Evolutionary conservation across 1,284 basidiomycete genomes (phyloP), one percentile per base, ranked within the genome.

Genomic region (Heterobasidion parviporum): DNA sequence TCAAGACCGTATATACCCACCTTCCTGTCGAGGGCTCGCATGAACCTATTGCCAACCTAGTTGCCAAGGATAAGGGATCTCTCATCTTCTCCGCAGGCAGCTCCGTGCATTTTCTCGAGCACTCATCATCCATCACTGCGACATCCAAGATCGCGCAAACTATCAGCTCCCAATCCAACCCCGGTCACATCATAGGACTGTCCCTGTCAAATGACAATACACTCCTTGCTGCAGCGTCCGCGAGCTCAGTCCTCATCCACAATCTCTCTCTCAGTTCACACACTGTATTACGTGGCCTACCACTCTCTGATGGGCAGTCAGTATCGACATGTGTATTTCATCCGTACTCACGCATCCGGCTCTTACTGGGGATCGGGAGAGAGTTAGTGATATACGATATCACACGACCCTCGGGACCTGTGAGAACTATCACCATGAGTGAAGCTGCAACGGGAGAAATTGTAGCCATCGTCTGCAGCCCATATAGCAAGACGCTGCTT

Each of bases 401-500:
- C 2, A 79, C 74, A 32, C 75, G 79, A 18, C 78, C 83, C 14
- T 79, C 79, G 12, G 70, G 70, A 6, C 83, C 85, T 10, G 55
- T 73, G 36, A 86, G 82, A 64, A 69, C 68, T 0, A 68, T 88
- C 43, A 57, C 72, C 1, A 62, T 87, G 49, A 73, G 72, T 41
- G 79, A 80, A 38, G 67, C 72, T n/a, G 68, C 65, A 12, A 62
- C 45, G 1, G 78, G 78, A 8, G 66, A 76, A 15, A 74, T 87
- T 14, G 67, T 76, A 2, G 75, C 74, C 6, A 68, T 88, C 15
- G 71, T 81, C 7, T 81, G 78, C 61, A 88, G 86, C 58, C 84
- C 86, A 6, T 89, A 86, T 67, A 88, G 85, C 67, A 87, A 83
- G 68, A 83, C 81, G 1, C 69, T 89, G 45, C 72, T 85, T 14